A percentile compares a stretch with the other conserved stretches of the same genome.
phyloP scores from a whole-genome alignment of 2,329 filamentous ascomycete species.

The Sarocladiaceae sp. region DNA sequence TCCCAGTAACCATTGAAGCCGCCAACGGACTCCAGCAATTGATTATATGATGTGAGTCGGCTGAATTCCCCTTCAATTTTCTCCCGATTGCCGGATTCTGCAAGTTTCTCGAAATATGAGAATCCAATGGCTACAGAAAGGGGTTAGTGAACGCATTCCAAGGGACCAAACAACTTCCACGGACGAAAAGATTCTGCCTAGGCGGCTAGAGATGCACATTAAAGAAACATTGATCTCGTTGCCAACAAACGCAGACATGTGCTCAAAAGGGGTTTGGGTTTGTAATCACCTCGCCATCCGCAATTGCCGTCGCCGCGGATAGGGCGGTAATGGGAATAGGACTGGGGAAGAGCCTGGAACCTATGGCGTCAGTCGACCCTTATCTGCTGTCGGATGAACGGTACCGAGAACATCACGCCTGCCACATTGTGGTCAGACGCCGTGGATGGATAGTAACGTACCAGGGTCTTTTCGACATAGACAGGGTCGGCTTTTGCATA shows the following conservation, averaged over 20 bases:
- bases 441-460: conserved; percentile 40
- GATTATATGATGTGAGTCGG: conserved; percentile 65
- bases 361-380: conserved; percentile 9
- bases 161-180: no score
- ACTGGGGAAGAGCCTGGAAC: conserved; percentile 66
- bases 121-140: conserved; percentile 93
- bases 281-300: conserved; percentile 84
- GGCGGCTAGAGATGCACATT: no score
- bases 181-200: no score
- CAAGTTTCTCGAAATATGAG: conserved; percentile 82
- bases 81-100: conserved; percentile 57
- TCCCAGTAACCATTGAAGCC: conserved; percentile 67
- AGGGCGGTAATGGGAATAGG: conserved; percentile 81
- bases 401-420: background rate
- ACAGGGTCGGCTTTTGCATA: conserved; percentile 83
- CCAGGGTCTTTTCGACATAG: conserved; percentile 81
- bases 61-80: conserved; percentile 64
- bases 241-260: background rate
- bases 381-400: background rate
- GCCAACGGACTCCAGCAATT: conserved; percentile 63
- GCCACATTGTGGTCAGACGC: background rate
- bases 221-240: background rate
- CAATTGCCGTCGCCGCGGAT: conserved; percentile 93
- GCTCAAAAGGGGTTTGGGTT: background rate
- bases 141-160: background rate